Base-by-base conservation (phyloP, 345 rosid genomes). In the Eucalyptus guilfoylei region DNA sequence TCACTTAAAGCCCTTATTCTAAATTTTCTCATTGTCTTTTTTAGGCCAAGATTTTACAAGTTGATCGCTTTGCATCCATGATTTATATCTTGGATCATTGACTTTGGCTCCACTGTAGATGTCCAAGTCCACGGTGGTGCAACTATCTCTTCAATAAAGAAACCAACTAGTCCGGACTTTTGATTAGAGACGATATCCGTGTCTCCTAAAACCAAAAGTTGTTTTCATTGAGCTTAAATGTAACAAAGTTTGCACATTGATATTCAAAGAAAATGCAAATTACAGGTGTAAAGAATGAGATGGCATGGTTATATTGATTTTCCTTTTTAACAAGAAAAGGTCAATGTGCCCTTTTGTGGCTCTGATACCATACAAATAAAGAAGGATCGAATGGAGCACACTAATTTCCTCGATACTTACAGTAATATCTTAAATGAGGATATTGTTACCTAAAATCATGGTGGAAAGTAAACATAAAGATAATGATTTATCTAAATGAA, bases 61-160 rank as follows among this genome's bases (percentile, higher is more conserved):
- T 9, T 24, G 62, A 55, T 55, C 13, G 0, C 62, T 24, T 0
- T 0, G 62, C 62, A 24, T 55, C 62, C 62, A 10, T 24, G 62
- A 55, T 55, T 24, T 55, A 55, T 24, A 55, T 55, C 62, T 34
- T 34, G 44, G 24, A 69, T 69, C 44, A 9, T 34, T 34, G 42
- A 69, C 24, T 69, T 34, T 0, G 24, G 44, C 80, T 69, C 42
- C 11, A 17, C 37, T 69, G 0, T 0, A 6, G 1, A 69, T 34
- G 80, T 17, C 44, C 44, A 69, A 69, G 80, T 69, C 7, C 6
- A 2, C 37, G 44, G 80, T 9, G 80, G 13, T 34, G 80, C 15
- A 60, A 0, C 0, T 28, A 60, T 60, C n/a, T 60, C 67, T 60
- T 60, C 32, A 28, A 0, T 60, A 60, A 12, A 28, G 32, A 60